Base-by-base conservation (phyloP, 2,329 filamentous ascomycete genomes). In the Aspergillus brunneoviolaceus region DNA sequence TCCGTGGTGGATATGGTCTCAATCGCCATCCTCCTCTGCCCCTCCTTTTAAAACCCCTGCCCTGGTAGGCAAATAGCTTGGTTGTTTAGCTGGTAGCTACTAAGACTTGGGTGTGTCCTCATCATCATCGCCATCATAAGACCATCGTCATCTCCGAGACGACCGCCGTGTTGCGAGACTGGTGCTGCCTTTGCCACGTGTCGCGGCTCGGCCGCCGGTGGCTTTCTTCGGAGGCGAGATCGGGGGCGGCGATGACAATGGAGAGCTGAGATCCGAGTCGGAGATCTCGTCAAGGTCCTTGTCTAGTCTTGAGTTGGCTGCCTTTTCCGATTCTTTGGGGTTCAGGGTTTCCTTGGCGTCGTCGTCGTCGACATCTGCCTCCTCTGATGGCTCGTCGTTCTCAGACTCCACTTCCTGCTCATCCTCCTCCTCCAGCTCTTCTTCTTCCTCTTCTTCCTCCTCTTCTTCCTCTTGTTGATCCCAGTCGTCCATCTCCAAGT, bases 401-500 rank as follows among this genome's bases (percentile, higher is more conserved):
- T 65, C 65, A 14, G 61, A 57, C 21, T 70, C 65, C 58, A 35
- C 63, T 61, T 58, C 62, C 5, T 63, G 59, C 27, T 57, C 60
- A 3, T 64, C 52, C 6, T 61, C 64, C 3, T 66, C 55, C 16
- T 67, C 59, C 19, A 69, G 67, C 49, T 71, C 68, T 16, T 68
- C 67, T 35, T 75, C 69, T 2, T 71, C 67, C 53, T 68, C 67
- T 35, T 75, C 69, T 2, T 71, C 67, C 53, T 72, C 69, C 35
- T 67, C 67, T 27, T 72, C 64, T 12, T 66, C 61, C 21, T 70
- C 59, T 16, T 69, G 63, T 60, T 74, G 62, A 35, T 76, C 69
- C 68, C 70, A 73, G 45, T 77, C 72, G 39, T 74, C 70, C 70
- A 80, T 77, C 55, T 80, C 77, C 47, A 71, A 65, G 52, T 80